Base-by-base conservation (phyloP, 2,329 filamentous ascomycete species). In the Dothistroma pini region DNA sequence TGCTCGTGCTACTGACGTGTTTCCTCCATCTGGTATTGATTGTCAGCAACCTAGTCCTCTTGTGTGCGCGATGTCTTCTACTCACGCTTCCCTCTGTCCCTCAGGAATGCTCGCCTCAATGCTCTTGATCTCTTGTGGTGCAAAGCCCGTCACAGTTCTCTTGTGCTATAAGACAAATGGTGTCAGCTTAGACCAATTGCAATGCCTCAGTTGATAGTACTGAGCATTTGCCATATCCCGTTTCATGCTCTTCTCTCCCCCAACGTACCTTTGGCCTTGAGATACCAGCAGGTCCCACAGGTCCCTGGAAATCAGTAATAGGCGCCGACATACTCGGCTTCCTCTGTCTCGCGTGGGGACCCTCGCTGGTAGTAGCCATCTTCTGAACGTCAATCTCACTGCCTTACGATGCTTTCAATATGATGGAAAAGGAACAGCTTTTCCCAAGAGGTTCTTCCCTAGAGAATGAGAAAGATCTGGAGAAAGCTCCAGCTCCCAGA, bases 121-220 rank as follows among this genome's bases (percentile, higher is more conserved):
- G 71, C 79, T 89, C 81, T 96, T 97, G 81, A 97, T 97, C 74
- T 99, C 95, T 38, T 85, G 82, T 31, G 92, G 84, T 35, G 92
- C 93, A 74, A 97, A 95, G 9, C 95, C 95, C 10, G 95, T 99
- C 68, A 90, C 90, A n/a, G 93, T 97, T 69, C 95, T 86, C 83
- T 91, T 97, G 81, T 99, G 95, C 80, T 44, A 19, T 19, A 14
- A 1, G 16, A 6, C 41, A 12, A 19, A n/a, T n/a, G 5, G 41
- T 44, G 41, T 44, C 14, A 44, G 41, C 41, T 38, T 16, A 38
- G 34, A 38, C 16, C 16, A 2, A 19, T 44, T 44, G 2, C 38
- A n/a, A 19, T 16, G 16, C n/a, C 38, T 16, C 38, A n/a, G 16
- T 7, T 4, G 7, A 7, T 16, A 44, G 4, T 16, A 2, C 38